Evolutionary conservation across 352 stramenopile genomes (phyloP), one percentile per base, ranked within the genome.

Genomic region (Pythium sukuiense): DNA sequence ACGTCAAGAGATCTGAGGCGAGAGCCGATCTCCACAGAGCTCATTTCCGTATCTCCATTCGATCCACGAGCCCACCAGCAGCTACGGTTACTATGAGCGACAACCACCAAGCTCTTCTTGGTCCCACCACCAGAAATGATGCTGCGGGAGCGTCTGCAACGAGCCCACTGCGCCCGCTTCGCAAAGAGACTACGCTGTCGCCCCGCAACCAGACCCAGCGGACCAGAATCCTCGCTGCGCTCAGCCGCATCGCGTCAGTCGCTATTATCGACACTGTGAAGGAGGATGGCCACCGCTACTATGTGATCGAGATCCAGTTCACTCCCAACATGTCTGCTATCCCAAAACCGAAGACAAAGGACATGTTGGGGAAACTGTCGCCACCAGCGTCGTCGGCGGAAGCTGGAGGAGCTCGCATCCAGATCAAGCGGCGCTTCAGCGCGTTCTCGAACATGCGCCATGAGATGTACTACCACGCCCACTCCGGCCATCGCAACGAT

Each of bases 371-470:
- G 3, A 9, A 6, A 8, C 37, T 8, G 2, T 12, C 30, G 1
- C 32, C 32, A 24, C 11, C 35, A 14, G 29, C 41, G 4, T 18
- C 1, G 11, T 43, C 20, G 1, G 12, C 43, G n/a, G 13, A 24
- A 24, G 2, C 41, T 5, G 20, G 14, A 11, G 54, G 20, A 1
- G 18, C 52, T 0, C 8, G 5, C 0, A 52, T 67, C 29, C 61
- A 67, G 52, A 58, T 64, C 55, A 60, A 64, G 27, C 49, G 41
- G 6, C 63, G 63, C 20, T 64, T 61, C 49, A 20, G 20, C 6
- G 63, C 59, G 7, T 70, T 70, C 30, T 45, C 27, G 13, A 70
- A 70, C 39, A 33, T 70, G 5, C 63, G 63, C 32, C 33, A 64
- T 20, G 63, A 70, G 46, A 32, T 70, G 24, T 61, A 61, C 56